Evolutionary conservation across 768 basidiomycete genomes (phyloP).

Genomic region (Amanita rubescens): DNA sequence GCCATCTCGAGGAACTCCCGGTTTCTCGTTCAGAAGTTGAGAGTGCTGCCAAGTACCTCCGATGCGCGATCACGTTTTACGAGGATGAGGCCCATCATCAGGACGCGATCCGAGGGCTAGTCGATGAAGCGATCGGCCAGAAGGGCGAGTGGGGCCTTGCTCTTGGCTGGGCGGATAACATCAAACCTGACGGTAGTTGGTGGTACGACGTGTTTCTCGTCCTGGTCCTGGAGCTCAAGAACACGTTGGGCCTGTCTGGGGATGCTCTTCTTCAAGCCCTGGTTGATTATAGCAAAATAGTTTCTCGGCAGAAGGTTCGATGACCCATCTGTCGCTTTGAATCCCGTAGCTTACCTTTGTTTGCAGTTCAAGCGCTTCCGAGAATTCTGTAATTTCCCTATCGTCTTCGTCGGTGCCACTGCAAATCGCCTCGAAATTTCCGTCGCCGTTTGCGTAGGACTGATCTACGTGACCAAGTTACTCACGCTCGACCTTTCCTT

Average conservation of each 20-base stretch:
- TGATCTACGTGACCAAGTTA: constrained; percentile 11
- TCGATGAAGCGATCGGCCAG: constrained; percentile 9
- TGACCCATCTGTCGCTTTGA: constrained; percentile 5
- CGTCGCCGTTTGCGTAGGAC: constrained; percentile 12
- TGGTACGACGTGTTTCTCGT: constrained; percentile 6
- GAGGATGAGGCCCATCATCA: neutral
- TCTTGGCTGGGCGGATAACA: constrained; percentile 9
- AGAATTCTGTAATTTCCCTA: constrained; percentile 12
- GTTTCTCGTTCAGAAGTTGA: constrained; percentile 8
- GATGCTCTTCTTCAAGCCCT: constrained; percentile 12
- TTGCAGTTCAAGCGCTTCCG: constrained; percentile 13
- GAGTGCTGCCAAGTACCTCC: constrained; percentile 9
- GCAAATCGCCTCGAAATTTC: constrained; percentile 13
- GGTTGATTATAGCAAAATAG: constrained; percentile 13
- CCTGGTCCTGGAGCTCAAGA: constrained; percentile 13
- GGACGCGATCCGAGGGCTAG: constrained; percentile 2
- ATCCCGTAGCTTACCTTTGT: constrained; percentile 1
- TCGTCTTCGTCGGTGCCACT: constrained; percentile 14
- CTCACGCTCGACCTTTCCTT: constrained; percentile 11
- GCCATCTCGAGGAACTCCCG: constrained; percentile 11
- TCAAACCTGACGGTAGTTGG: constrained; percentile 12
- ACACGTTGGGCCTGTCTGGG: constrained; percentile 11
- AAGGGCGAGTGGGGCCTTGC: constrained; percentile 6
- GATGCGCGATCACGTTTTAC: constrained; percentile 1
- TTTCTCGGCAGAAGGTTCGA: constrained; percentile 11